phyloP scores from a whole-genome alignment of 1,284 basidiomycete species.

The Microbotryomycetes sp. region DNA sequence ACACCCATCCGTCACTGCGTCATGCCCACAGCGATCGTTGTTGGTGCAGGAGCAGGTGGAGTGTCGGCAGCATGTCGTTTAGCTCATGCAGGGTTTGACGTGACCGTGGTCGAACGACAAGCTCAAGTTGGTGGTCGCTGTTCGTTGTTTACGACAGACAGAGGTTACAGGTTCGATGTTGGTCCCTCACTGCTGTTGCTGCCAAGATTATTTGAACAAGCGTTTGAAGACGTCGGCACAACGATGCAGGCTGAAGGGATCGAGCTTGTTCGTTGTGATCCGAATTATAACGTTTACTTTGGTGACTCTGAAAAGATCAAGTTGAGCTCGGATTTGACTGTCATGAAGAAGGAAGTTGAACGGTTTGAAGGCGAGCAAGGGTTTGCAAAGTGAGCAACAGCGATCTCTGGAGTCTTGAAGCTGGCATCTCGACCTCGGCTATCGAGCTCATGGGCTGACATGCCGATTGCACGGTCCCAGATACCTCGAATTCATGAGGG shows the following conservation, averaged over 20 bases:
- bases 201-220: conserved; percentile 48
- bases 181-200: conserved; percentile 50
- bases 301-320: conserved; percentile 47
- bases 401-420: conserved; percentile 13
- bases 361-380: conserved; percentile 49
- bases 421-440: background rate
- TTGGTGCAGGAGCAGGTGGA: conserved; percentile 49
- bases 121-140: conserved; percentile 50
- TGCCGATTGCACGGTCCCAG: conserved; percentile 35
- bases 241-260: conserved; percentile 45
- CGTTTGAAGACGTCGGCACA: conserved; percentile 48
- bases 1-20: background rate
- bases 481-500: conserved; percentile 44
- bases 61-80: conserved; percentile 48
- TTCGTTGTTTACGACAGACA: conserved; percentile 46
- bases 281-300: conserved; percentile 48
- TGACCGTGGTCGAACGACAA: conserved; percentile 42
- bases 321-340: conserved; percentile 46
- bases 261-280: conserved; percentile 46
- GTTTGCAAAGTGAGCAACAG: conserved; percentile 40
- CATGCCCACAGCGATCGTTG: conserved; percentile 35
- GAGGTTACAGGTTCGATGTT: conserved; percentile 47
- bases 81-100: conserved; percentile 46
- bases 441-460: no score
- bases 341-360: conserved; percentile 48